A percentile compares a stretch with the other conserved stretches of the same genome.
phyloP scores from a whole-genome alignment of 768 basidiomycete species.

The Lactarius indigo region DNA sequence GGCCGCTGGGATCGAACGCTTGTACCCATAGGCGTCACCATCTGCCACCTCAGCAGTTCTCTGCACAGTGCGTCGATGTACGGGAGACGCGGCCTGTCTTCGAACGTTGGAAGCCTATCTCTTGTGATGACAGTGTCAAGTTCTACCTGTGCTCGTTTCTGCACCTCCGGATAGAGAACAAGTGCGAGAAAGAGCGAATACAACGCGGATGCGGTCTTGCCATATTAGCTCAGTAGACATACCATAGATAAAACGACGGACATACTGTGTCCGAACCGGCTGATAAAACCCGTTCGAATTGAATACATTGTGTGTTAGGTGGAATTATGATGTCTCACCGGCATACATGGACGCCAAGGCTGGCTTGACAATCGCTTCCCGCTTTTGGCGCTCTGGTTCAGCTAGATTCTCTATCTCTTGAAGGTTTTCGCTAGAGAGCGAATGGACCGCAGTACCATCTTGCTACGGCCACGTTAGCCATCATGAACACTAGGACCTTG shows the following conservation, averaged over 20 bases:
- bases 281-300: background rate
- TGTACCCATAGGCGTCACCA: slow-evolving; percentile 17
- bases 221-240: background rate
- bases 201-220: slow-evolving; percentile 25
- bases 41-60: slow-evolving; percentile 30
- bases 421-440: background rate
- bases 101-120: slow-evolving; percentile 30
- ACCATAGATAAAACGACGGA: background rate
- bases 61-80: slow-evolving; percentile 30
- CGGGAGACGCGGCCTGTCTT: slow-evolving; percentile 29
- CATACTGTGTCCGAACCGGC: slow-evolving; percentile 29
- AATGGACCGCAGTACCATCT: slow-evolving; percentile 4
- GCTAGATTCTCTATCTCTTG: background rate
- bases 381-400: background rate
- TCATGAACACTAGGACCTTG: background rate
- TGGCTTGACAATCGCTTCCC: background rate
- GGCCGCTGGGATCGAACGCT: background rate
- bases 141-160: slow-evolving; percentile 29
- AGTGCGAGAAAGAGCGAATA: slow-evolving; percentile 31
- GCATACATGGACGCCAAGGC: background rate
- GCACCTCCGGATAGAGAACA: slow-evolving; percentile 30
- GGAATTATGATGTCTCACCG: background rate
- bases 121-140: slow-evolving; percentile 29
- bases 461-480: background rate
- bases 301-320: background rate